Percentiles rank a stretch among this genome's conserved stretches.
These are phyloP conservation scores for Detonula confervacea DNA, from an alignment of 352 stramenopile species.

Conservation along the genomic window DNA sequence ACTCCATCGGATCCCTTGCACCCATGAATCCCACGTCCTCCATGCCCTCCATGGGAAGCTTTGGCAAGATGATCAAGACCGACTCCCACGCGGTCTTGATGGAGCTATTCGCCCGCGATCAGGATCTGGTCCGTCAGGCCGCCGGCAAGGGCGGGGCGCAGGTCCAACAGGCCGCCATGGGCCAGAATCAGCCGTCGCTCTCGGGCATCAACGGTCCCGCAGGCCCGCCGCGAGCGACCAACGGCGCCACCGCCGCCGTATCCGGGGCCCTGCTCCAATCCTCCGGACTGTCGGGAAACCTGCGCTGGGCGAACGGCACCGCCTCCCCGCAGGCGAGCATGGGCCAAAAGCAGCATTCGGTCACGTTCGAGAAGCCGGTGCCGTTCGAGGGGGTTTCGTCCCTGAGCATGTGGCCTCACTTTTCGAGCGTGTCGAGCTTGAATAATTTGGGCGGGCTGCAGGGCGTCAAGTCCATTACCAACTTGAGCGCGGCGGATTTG, in stretches of 20 bases:
- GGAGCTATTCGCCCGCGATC: constrained; percentile 85
- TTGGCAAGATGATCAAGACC: constrained; percentile 79
- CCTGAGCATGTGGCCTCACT: constrained; percentile 83
- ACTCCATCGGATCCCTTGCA: constrained; percentile 68
- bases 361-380: too few species aligned
- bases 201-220: too few species aligned
- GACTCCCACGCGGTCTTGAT: constrained; percentile 86
- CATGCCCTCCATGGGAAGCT: constrained; percentile 26
- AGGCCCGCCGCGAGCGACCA: too few species aligned
- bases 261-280: constrained; percentile 5
- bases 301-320: constrained; percentile 32
- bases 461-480: constrained; percentile 85
- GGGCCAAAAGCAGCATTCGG: constrained; percentile 53
- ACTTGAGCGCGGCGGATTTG: constrained; percentile 79
- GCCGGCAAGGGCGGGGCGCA: constrained; percentile 40
- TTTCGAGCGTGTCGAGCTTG: constrained; percentile 82
- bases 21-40: constrained; percentile 21
- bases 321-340: too few species aligned
- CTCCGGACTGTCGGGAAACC: constrained; percentile 10
- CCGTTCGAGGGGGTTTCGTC: constrained; percentile 67
- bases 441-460: constrained; percentile 83
- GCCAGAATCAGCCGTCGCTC: too few species aligned
- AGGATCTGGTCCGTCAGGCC: constrained; percentile 83
- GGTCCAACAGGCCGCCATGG: constrained; percentile 15
- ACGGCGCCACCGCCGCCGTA: too few species aligned